Evolutionary conservation across 2,329 filamentous ascomycete genomes (phyloP).

Genomic region (Elsinoe necatrix): DNA sequence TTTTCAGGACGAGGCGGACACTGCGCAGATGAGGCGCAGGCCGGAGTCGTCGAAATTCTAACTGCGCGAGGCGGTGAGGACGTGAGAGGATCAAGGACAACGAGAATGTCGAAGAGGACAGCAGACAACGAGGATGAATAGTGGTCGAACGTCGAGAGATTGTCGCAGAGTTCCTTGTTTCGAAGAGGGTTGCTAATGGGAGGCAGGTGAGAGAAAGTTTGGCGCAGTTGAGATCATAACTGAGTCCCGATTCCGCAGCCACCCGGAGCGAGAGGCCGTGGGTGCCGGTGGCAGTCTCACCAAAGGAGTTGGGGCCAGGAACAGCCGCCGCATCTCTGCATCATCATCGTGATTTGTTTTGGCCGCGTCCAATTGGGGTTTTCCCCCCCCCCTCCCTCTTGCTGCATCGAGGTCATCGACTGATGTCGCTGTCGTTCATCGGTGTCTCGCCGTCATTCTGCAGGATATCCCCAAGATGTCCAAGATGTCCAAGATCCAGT

Average conservation of each 20-base stretch:
- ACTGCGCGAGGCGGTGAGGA: neutral
- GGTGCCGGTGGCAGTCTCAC: neutral
- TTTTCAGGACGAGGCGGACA: constrained; percentile 6
- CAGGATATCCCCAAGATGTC: neutral
- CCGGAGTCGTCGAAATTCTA: constrained; percentile 8
- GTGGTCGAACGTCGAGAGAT: neutral
- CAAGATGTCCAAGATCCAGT: neutral
- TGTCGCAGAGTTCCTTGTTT: constrained; percentile 10
- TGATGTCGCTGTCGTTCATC: neutral
- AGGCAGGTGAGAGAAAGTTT: neutral
- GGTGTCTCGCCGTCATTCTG: neutral
- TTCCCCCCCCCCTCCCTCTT: neutral
- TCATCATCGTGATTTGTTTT: constrained; percentile 7
- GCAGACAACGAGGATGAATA: constrained; percentile 10
- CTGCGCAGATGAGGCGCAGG: constrained; percentile 8
- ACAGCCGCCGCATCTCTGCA: neutral
- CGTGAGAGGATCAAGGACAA: neutral
- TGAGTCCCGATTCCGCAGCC: neutral
- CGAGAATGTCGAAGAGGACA: neutral
- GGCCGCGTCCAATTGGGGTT: neutral
- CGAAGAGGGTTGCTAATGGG: neutral
- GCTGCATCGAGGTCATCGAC: neutral
- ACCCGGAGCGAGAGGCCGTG: neutral
- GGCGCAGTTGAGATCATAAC: constrained; percentile 3
- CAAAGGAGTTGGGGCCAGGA: neutral